These are phyloP conservation scores for Physaria fendleri DNA, from an alignment of 345 rosid genomes.

Conservation along the genomic window DNA sequence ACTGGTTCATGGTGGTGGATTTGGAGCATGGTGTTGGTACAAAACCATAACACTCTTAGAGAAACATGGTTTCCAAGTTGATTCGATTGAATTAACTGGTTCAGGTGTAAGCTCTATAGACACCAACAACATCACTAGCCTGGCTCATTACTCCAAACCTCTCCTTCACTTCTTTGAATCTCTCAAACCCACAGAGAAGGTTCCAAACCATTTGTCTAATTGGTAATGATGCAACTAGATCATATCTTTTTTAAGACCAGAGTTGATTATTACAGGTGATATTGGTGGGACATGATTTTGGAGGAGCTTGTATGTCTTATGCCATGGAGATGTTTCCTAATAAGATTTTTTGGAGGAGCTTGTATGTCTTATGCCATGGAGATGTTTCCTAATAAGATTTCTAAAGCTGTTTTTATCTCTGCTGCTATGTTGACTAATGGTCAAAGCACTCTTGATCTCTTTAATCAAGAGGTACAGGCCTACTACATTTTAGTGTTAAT, in stretches of 20 bases:
- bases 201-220: conserved; percentile 4
- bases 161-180: conserved; percentile 66
- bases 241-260: conserved; percentile 1
- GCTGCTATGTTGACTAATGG: conserved; percentile 84
- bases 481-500: too few relatives aligned
- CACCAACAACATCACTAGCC: conserved; percentile 56
- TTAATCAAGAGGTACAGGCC: conserved; percentile 75
- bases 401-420: conserved; percentile 79
- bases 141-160: conserved; percentile 82
- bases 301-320: conserved; percentile 84
- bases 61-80: conserved; percentile 51
- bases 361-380: conserved; percentile 90
- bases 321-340: conserved; percentile 84
- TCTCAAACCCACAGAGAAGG: conserved; percentile 77
- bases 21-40: conserved; percentile 90
- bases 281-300: conserved; percentile 94
- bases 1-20: conserved; percentile 87
- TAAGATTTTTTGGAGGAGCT: conserved; percentile 78
- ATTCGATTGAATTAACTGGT: conserved; percentile 59
- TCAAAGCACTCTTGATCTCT: conserved; percentile 74
- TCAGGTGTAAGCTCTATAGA: conserved; percentile 50
- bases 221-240: background rate
- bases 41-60: conserved; percentile 61
- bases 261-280: conserved; percentile 50
- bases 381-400: conserved; percentile 62